A percentile compares a stretch with the other conserved stretches of the same genome.
Evolutionary conservation across 2,329 filamentous ascomycete genomes (phyloP).

Genomic region (Xylaria sp.): DNA sequence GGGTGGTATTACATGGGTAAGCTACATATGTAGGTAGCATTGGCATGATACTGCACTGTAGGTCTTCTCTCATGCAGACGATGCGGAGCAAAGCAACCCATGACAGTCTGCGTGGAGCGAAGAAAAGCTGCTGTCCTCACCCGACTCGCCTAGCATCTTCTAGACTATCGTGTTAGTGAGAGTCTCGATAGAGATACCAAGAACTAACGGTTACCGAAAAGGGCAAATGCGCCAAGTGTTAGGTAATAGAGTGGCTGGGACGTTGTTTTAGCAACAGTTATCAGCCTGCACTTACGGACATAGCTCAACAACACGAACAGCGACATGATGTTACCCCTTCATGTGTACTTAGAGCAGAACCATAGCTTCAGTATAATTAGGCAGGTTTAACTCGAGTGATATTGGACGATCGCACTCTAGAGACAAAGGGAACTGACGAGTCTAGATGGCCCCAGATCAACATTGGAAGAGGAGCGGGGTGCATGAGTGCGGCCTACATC

Average conservation of each 20-base stretch:
- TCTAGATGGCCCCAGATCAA: constrained; percentile 7
- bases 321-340: not conserved
- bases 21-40: constrained; percentile 20
- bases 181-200: constrained; percentile 10
- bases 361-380: not conserved
- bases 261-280: constrained; percentile 2
- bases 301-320: not conserved
- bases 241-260: not conserved
- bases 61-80: constrained; percentile 7
- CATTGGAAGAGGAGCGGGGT: not conserved
- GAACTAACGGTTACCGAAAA: constrained; percentile 14
- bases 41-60: not conserved
- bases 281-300: not conserved
- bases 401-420: not conserved
- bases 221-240: constrained; percentile 24
- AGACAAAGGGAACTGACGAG: not conserved
- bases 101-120: not conserved
- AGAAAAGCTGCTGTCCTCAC: not conserved
- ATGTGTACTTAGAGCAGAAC: not conserved
- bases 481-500: constrained; percentile 13
- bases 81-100: constrained; percentile 18
- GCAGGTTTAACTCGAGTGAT: not conserved
- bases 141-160: not conserved
- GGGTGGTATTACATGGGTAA: constrained; percentile 22
- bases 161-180: not conserved